Evolutionary conservation across 2,329 filamentous ascomycete genomes (phyloP).

Genomic region (Aspergillus sp.): DNA sequence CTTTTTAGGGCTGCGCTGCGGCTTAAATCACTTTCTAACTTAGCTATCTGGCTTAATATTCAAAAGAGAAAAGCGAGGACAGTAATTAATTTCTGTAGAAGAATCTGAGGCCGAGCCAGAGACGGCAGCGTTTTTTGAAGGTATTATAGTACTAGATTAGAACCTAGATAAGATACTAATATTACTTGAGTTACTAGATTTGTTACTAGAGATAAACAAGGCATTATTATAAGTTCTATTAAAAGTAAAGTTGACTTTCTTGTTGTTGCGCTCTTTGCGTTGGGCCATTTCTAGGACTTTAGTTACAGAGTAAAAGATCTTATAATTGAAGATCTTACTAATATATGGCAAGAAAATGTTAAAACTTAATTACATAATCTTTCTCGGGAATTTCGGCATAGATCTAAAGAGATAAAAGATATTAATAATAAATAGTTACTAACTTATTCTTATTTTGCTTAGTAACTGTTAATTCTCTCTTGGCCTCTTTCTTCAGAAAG

Average conservation of each 20-base stretch:
- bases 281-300: too few relatives aligned
- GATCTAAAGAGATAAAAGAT: not conserved
- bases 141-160: too few relatives aligned
- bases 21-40: not conserved
- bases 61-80: too few relatives aligned
- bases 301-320: too few relatives aligned
- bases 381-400: not conserved
- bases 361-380: not conserved
- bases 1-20: not conserved
- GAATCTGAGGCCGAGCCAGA: too few relatives aligned
- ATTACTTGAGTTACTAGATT: not conserved
- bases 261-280: too few relatives aligned
- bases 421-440: not conserved
- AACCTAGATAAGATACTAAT: too few relatives aligned
- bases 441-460: not conserved
- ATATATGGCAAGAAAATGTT: not conserved
- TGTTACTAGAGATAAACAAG: not conserved
- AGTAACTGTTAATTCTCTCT: not conserved
- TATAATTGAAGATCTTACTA: not conserved
- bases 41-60: not conserved
- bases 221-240: too few relatives aligned
- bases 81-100: fast-evolving
- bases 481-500: not conserved
- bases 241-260: too few relatives aligned
- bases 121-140: too few relatives aligned